A percentile compares a stretch with the other conserved stretches of the same genome.
phyloP scores from a whole-genome alignment of 1,139 yeast species.

The Suhomyces wounanorum region DNA sequence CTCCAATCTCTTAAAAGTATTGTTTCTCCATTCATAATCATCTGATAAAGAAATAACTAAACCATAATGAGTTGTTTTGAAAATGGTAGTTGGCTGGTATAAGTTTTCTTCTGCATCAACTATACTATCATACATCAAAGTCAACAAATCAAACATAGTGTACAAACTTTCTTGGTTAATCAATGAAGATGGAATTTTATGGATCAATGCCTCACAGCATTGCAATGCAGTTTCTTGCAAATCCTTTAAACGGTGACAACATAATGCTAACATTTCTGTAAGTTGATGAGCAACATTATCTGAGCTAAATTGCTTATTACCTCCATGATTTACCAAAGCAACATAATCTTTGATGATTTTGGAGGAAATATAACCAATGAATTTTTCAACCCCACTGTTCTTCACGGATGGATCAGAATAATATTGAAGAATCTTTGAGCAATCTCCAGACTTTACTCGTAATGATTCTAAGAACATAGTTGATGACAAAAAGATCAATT shows the following conservation, averaged over 20 bases:
- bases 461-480: slow-evolving; percentile 75
- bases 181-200: slow-evolving; percentile 74
- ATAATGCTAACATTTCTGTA: slow-evolving; percentile 62
- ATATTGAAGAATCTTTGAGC: slow-evolving; percentile 72
- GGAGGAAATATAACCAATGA: slow-evolving; percentile 65
- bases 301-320: slow-evolving; percentile 53
- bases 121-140: slow-evolving; percentile 75
- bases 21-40: slow-evolving; percentile 73
- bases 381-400: slow-evolving; percentile 71
- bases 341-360: slow-evolving; percentile 63
- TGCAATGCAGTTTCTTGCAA: slow-evolving; percentile 81
- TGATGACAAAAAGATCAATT: slow-evolving; percentile 86
- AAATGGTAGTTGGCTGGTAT: slow-evolving; percentile 79
- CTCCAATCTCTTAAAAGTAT: slow-evolving; percentile 63
- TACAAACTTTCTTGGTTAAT: slow-evolving; percentile 75
- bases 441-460: slow-evolving; percentile 78
- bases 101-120: slow-evolving; percentile 85
- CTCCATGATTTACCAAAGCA: slow-evolving; percentile 45
- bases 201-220: slow-evolving; percentile 71
- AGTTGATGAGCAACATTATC: slow-evolving; percentile 70
- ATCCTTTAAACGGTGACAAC: slow-evolving; percentile 77
- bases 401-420: slow-evolving; percentile 84
- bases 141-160: slow-evolving; percentile 77
- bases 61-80: slow-evolving; percentile 58
- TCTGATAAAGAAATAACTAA: slow-evolving; percentile 72